Evolutionary conservation across 1,284 basidiomycete genomes (phyloP).

Genomic region (Omphalotus olearius): DNA sequence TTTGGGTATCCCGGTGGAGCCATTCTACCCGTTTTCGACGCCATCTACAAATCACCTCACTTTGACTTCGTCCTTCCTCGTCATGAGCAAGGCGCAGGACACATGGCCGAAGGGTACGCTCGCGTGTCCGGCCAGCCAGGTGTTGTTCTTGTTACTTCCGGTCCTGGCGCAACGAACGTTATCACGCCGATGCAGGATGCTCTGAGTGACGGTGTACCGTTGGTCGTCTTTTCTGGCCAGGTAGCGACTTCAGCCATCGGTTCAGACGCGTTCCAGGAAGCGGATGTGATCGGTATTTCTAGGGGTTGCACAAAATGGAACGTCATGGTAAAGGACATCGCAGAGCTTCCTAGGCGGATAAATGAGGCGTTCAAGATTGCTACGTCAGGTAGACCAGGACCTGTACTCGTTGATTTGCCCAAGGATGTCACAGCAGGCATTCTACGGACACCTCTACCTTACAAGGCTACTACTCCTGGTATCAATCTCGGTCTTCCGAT

Average conservation of each 20-base stretch:
- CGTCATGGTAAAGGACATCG: slow-evolving; percentile 98
- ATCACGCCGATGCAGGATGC: slow-evolving; percentile 99
- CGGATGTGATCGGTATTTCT: slow-evolving; percentile 95
- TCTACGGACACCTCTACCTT: slow-evolving; percentile 82
- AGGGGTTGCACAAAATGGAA: slow-evolving; percentile 99
- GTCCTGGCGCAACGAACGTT: slow-evolving; percentile 97
- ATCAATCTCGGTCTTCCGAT: slow-evolving; percentile 72
- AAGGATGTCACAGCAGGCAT: slow-evolving; percentile 97
- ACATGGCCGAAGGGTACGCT: slow-evolving; percentile 99
- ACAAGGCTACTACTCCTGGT: slow-evolving; percentile 86
- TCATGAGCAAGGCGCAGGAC: slow-evolving; percentile 97
- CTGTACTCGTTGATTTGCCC: slow-evolving; percentile 95
- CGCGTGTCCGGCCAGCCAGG: slow-evolving; percentile 97
- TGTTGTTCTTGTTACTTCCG: slow-evolving; percentile 96
- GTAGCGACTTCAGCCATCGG: slow-evolving; percentile 98
- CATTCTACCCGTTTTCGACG: slow-evolving; percentile 98
- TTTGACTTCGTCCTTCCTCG: slow-evolving; percentile 96
- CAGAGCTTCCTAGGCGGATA: slow-evolving; percentile 91
- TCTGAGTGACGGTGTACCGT: slow-evolving; percentile 89
- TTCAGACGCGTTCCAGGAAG: slow-evolving; percentile 98
- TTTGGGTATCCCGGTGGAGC: slow-evolving; percentile 99
- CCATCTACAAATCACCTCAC: slow-evolving; percentile 94
- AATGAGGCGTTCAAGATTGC: slow-evolving; percentile 99
- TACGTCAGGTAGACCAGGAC: slow-evolving; percentile 93
- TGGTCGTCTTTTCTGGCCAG: slow-evolving; percentile 96